Base-by-base conservation (phyloP, 768 basidiomycete genomes). In the Podaxis mareebaensis region DNA sequence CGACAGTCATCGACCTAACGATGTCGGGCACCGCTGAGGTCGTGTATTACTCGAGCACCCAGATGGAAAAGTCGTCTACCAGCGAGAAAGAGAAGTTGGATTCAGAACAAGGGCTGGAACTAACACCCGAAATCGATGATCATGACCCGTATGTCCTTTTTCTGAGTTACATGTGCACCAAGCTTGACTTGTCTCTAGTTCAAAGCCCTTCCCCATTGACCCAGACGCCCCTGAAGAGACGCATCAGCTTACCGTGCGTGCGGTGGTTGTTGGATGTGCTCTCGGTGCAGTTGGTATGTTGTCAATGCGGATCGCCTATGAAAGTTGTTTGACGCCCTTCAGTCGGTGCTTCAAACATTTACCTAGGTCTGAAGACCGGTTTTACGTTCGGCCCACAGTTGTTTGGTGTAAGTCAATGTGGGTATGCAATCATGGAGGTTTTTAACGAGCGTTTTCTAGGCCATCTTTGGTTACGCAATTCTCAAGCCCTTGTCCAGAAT, bases 351-450 rank as follows among this genome's bases (percentile, higher is more conserved):
- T 85, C 84, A 53, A 86, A 87, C 71, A 83, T 90, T 64, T 88
- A 90, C 71, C 83, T 88, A 22, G 85, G 88, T 42, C 72, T 89
- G 63, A 88, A 89, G 75, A 88, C 87, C 0, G 87, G 87, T 24
- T 87, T 86, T 70, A 86, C 85, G 2, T 87, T 88, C 70, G 87
- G 86, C 33, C 82, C 85, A 33, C 83, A 85, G 61, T 74, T 86
- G 7, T 88, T 88, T 64, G 86, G 85, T 64, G 83, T 82, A 72
- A 54, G 76, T 72, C 49, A 7, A n/a, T 8, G 11, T 11, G 26
- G 13, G 6, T 6, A 20, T 2, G 15, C 4, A 30, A 20, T 13
- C n/a, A 13, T 22, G 49, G 24, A 15, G 30, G 30, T 12, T 26
- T 22, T n/a, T 53, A 38, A 38, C n/a, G 28, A 28, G 4, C 24